Conservation (phyloP, 1,284 basidiomycete species). For the Puccinia sorghi region DNA sequence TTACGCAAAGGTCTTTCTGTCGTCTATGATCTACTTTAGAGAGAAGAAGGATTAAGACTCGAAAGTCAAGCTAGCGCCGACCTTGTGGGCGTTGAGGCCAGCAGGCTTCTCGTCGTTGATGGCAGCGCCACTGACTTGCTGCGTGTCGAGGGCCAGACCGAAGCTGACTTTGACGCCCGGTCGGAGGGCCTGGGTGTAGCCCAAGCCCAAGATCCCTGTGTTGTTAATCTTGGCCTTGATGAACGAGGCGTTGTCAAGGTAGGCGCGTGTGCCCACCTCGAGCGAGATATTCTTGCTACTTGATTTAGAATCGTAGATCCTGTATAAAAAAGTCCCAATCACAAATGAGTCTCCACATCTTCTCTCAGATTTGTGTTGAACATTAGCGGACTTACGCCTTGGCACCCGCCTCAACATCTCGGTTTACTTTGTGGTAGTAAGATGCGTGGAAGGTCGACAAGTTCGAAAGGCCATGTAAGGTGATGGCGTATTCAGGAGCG, state of each 20-base stretch:
- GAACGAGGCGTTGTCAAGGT: conserved; percentile 70
- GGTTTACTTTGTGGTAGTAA: conserved; percentile 97
- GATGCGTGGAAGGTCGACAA: conserved; percentile 89
- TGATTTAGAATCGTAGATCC: conserved; percentile 93
- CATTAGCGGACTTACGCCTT: conserved; percentile 63
- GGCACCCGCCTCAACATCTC: conserved; percentile 95
- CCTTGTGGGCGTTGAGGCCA: conserved; percentile 63
- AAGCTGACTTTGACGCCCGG: conserved; percentile 94
- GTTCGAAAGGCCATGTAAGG: conserved; percentile 92
- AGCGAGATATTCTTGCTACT: conserved; percentile 77
- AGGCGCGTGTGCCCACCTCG: conserved; percentile 92
- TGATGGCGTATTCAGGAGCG: conserved; percentile 94
- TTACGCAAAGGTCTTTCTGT: too few relatives aligned
- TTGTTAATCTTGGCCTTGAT: conserved; percentile 99
- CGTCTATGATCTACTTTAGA: too few relatives aligned
- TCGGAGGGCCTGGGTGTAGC: conserved; percentile 86
- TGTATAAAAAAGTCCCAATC: conserved; percentile 50
- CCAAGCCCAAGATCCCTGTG: conserved; percentile 81
- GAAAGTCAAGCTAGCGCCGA: conserved; percentile 64
- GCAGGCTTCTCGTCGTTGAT: conserved; percentile 52
- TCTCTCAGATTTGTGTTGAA: background rate
- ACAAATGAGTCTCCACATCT: background rate
- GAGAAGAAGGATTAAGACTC: conserved; percentile 54
- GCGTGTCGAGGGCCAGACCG: conserved; percentile 87
- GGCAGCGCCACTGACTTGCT: conserved; percentile 69